These are phyloP conservation scores for Marchantia paleacea DNA, from an alignment of 225 moss, liverwort and hornwort species.

Conservation along the genomic window DNA sequence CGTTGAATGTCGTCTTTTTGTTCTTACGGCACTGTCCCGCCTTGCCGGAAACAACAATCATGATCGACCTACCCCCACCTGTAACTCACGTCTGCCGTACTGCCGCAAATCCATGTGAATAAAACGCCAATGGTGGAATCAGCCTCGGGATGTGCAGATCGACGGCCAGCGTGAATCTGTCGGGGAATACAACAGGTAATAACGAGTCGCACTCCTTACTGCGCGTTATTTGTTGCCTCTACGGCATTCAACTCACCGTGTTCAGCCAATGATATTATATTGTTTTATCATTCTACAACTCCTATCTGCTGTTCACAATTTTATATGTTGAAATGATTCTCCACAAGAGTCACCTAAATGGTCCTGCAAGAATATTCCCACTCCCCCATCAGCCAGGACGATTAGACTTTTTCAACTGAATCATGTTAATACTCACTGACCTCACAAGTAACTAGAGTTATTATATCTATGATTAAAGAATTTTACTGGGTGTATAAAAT, in stretches of 20 bases:
- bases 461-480: neutral
- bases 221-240: constrained; percentile 7
- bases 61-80: neutral
- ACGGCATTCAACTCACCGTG: constrained; percentile 9
- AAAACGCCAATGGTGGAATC: constrained; percentile 1
- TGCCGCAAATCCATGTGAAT: constrained; percentile 10
- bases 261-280: neutral
- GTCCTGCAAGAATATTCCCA: too few relatives aligned
- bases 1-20: neutral
- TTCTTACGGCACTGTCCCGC: neutral
- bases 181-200: neutral
- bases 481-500: neutral
- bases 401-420: neutral
- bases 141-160: neutral
- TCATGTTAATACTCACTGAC: neutral
- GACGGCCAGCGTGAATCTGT: neutral
- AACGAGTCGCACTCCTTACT: constrained; percentile 16
- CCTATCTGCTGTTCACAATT: neutral
- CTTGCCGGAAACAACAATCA: neutral
- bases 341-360: neutral
- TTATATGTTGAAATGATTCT: neutral
- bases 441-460: neutral
- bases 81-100: neutral
- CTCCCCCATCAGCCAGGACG: too few relatives aligned
- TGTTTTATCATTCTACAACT: neutral